Evolutionary conservation across 2,329 filamentous ascomycete species (phyloP).

Genomic region (Knoxdaviesia capensis): DNA sequence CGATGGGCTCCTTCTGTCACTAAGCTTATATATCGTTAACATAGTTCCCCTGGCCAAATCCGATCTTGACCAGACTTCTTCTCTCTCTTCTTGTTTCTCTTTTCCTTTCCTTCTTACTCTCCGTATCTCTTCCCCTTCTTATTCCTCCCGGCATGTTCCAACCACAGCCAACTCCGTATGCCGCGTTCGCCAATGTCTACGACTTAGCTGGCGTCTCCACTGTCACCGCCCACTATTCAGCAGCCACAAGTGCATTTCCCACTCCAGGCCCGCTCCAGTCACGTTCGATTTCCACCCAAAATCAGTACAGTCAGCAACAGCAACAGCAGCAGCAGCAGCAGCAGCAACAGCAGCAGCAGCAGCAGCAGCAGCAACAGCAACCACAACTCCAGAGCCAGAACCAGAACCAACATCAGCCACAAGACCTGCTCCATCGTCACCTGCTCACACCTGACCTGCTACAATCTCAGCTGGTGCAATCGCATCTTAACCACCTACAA

Average conservation of each 20-base stretch:
- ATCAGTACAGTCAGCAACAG: constrained; percentile 7
- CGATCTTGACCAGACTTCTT: too few species aligned
- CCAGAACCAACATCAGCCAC: constrained; percentile 3
- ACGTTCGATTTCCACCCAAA: not conserved
- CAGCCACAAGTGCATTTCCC: not conserved
- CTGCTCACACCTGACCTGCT: constrained; percentile 3
- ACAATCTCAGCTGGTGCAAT: not conserved
- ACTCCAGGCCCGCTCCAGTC: constrained; percentile 1
- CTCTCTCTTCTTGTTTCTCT: too few species aligned
- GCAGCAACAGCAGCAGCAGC: constrained; percentile 9
- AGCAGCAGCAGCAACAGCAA: constrained; percentile 5
- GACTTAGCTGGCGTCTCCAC: not conserved
- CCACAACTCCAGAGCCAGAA: constrained; percentile 4
- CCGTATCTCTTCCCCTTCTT: too few species aligned
- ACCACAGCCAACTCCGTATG: constrained; percentile 28
- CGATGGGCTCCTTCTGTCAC: not conserved
- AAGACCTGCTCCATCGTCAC: constrained; percentile 1
- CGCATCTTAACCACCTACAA: too few species aligned
- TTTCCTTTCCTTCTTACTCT: too few species aligned
- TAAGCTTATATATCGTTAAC: too few species aligned
- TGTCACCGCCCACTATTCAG: not conserved
- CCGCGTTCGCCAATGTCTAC: constrained; percentile 12
- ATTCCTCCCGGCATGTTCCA: constrained; percentile 24
- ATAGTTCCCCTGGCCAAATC: too few species aligned
- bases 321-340: constrained; percentile 6